These are phyloP conservation scores for Microcera coccophila DNA, from an alignment of 2,329 filamentous ascomycete genomes.

Conservation along the genomic window DNA sequence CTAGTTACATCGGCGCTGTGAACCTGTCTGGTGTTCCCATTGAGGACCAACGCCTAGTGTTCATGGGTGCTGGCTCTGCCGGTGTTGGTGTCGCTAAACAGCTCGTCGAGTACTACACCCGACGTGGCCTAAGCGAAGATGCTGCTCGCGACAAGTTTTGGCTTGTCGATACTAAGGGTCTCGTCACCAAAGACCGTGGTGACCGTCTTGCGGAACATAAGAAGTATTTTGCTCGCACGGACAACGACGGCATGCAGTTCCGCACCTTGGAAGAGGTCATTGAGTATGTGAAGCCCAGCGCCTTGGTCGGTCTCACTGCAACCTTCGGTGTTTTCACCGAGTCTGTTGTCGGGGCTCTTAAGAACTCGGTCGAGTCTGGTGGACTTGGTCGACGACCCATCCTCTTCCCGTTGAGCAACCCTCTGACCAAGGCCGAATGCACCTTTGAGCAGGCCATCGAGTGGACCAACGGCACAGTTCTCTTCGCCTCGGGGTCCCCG, in stretches of 20 bases:
- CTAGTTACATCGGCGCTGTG: constrained; percentile 63
- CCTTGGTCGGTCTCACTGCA: constrained; percentile 89
- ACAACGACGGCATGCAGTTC: constrained; percentile 66
- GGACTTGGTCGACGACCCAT: constrained; percentile 75
- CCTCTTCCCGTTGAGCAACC: constrained; percentile 95
- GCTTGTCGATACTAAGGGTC: constrained; percentile 94
- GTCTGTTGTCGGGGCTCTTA: constrained; percentile 69
- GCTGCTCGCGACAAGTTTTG: constrained; percentile 90
- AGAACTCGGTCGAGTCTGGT: constrained; percentile 59
- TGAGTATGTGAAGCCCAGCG: constrained; percentile 90
- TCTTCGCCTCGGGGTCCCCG: constrained; percentile 94
- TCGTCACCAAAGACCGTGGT: constrained; percentile 88
- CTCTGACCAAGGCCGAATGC: constrained; percentile 93
- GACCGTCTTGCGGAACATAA: constrained; percentile 92
- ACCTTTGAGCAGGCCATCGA: constrained; percentile 90
- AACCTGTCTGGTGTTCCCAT: constrained; percentile 81
- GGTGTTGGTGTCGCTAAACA: constrained; percentile 98
- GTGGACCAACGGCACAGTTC: constrained; percentile 83
- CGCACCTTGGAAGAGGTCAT: constrained; percentile 85
- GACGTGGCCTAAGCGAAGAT: constrained; percentile 82
- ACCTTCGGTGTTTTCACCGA: constrained; percentile 94
- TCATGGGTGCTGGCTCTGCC: constrained; percentile 92
- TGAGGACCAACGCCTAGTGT: constrained; percentile 89
- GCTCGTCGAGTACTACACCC: constrained; percentile 94
- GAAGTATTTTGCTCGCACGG: constrained; percentile 63